Evolutionary conservation across 345 rosid genomes (phyloP), one percentile per base, ranked within the genome.

Genomic region (Passiflora organensis): DNA sequence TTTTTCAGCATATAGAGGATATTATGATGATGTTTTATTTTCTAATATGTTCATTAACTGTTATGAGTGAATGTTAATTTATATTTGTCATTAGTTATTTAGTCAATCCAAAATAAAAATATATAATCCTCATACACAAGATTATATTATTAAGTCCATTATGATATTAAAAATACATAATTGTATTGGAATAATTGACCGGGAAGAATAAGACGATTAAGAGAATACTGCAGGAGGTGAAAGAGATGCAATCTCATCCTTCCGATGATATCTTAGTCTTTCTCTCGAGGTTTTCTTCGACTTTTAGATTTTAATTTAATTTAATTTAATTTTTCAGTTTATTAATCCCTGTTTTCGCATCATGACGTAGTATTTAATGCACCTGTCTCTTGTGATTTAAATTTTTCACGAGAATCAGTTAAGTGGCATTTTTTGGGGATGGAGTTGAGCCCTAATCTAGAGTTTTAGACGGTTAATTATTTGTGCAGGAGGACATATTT

Each of bases 191-290:
- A 59, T 84, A 67, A 82, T 93, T 84, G 66, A 93, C 89, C 56
- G 73, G 75, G 58, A 89, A 89, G 78, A 93, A 93, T 66, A 96
- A 96, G 41, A 89, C 91, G 32, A 97, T 93, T 65, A 89, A 89
- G 95, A 80, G 97, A 84, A 89, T 93, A 57, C 64, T 93, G 67
- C 96, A 86, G 82, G 99, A 93, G 84, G 90, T 93, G 47, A 89
- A 89, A 69, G 99, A 89, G 87, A 89, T 86, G 97, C 99, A 89
- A 69, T 86, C 97, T 22, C 84, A 86, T 76, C 99, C 97, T 0
- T 89, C 97, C 28, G 97, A 93, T 58, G 99, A 93, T 83, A 89
- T 93, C 78, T 86, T 75, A 89, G 95, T 79, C 87, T 93, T 38
- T 97, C 99, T 71, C 87, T 93, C 51, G 99, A 93, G 96, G 99